Evolutionary conservation across 192 early-diverging fungal genomes (phyloP), one percentile per base, ranked within the genome.

Genomic region (Backusella morwellensis): DNA sequence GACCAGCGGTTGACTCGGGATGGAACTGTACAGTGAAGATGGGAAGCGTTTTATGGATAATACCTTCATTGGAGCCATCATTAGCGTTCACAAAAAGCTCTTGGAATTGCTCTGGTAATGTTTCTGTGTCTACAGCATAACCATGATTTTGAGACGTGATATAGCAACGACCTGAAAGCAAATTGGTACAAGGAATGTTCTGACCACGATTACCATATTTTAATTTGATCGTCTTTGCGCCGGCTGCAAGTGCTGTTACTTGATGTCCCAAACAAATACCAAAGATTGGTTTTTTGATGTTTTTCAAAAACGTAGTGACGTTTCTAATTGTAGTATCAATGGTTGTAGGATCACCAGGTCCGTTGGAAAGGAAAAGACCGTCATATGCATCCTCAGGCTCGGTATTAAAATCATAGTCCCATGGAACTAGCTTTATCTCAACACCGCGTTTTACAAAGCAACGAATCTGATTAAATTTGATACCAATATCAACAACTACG

Each of bases 261-360:
- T 99, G 98, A 85, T 99, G 98, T 15, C 98, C 98, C n/a, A 99
- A 86, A 89, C 98, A 99, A 80, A 99, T 99, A 81, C 98, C 98
- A 86, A 99, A 99, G 75, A 99, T 91, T 38, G 98, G 98, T 80
- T 95, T 95, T 63, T 90, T 93, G 14, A 88, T 85, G 14, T 86
- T 75, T 34, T 90, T 83, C 32, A 98, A 79, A 40, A 93, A 90
- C 74, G 86, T 85, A 40, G 87, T 78, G 32, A 98, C 83, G 35
- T 91, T 90, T 35, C 87, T 91, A 71, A 98, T 95, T 35, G 97
- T 97, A 68, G 75, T 56, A 7, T 87, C 87, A 75, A 95, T 89
- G 66, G 88, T 93, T 40, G 95, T 94, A 21, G 98, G 98, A 80
- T 99, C 97, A 81, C 98, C 98, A 19, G 98, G 98, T 26, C 98